Percentiles rank a stretch among this genome's conserved stretches.
These are phyloP conservation scores for Chalciporus sp. DNA, from an alignment of 1,284 basidiomycete species.

Conservation along the genomic window DNA sequence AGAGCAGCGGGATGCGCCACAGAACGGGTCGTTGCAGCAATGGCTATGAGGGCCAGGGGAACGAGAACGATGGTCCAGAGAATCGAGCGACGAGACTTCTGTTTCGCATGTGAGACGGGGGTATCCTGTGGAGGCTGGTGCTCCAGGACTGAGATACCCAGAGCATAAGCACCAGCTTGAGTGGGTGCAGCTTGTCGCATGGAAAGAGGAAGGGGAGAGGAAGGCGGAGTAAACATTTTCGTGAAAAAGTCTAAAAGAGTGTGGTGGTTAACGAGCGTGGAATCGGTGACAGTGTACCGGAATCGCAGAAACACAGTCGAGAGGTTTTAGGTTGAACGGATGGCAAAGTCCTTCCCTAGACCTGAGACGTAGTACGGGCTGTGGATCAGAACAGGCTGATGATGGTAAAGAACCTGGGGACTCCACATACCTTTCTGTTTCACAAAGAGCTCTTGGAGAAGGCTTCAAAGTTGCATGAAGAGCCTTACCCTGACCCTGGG, in stretches of 20 bases:
- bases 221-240: conserved; percentile 55
- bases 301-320: conserved; percentile 8
- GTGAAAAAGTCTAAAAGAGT: conserved; percentile 19
- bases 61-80: conserved; percentile 55
- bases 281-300: conserved; percentile 12
- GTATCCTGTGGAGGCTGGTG: conserved; percentile 12
- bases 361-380: background rate
- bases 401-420: background rate
- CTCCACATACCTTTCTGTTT: conserved; percentile 14
- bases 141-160: conserved; percentile 8
- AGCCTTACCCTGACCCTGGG: background rate
- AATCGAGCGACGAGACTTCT: conserved; percentile 43
- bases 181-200: conserved; percentile 5
- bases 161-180: conserved; percentile 2
- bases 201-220: conserved; percentile 42
- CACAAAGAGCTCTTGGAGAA: background rate
- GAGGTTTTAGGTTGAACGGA: background rate
- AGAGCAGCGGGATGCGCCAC: conserved; percentile 49
- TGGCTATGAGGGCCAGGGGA: conserved; percentile 53
- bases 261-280: conserved; percentile 31
- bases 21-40: conserved; percentile 55
- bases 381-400: conserved; percentile 12
- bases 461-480: conserved; percentile 1
- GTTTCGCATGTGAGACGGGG: conserved; percentile 36
- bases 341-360: background rate